Conservation (phyloP, 2,329 filamentous ascomycete genomes). For the Pseudogymnoascus sp. region DNA sequence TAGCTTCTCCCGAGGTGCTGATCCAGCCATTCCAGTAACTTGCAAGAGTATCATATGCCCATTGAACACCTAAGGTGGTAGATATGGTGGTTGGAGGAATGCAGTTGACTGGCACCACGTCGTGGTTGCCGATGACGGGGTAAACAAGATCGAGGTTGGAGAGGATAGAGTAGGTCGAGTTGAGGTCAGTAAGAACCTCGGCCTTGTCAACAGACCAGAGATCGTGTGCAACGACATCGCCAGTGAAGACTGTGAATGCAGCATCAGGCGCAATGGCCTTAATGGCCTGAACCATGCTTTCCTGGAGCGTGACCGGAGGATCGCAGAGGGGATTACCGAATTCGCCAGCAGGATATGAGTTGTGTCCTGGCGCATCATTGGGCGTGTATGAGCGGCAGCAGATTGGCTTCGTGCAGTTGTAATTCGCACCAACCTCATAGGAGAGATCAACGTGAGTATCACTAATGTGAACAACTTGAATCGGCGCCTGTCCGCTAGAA, state of each 20-base stretch:
- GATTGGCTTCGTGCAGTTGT: slow-evolving; percentile 38
- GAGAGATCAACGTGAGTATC: slow-evolving; percentile 39
- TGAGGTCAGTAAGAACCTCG: slow-evolving; percentile 32
- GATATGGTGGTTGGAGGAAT: slow-evolving; percentile 30
- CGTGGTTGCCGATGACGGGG: slow-evolving; percentile 37
- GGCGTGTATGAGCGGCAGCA: slow-evolving; percentile 37
- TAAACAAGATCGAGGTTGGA: slow-evolving; percentile 31
- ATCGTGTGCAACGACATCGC: slow-evolving; percentile 30
- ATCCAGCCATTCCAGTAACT: slow-evolving; percentile 33
- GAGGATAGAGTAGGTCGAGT: slow-evolving; percentile 33
- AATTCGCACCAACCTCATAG: slow-evolving; percentile 36
- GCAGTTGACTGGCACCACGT: slow-evolving; percentile 33
- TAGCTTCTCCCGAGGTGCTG: slow-evolving; percentile 26
- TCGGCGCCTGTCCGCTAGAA: slow-evolving; percentile 32
- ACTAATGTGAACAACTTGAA: slow-evolving; percentile 38
- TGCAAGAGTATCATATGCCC: slow-evolving; percentile 35
- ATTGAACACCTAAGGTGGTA: slow-evolving; percentile 30
- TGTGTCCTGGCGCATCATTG: slow-evolving; percentile 34
- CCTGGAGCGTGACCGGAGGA: slow-evolving; percentile 33
- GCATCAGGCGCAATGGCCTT: slow-evolving; percentile 28
- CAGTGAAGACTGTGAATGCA: slow-evolving; percentile 33
- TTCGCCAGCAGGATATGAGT: slow-evolving; percentile 33
- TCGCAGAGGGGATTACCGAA: slow-evolving; percentile 37
- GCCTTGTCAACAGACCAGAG: slow-evolving; percentile 17
- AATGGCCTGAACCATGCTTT: slow-evolving; percentile 37